These are phyloP conservation scores for Leccinum uliginosum DNA, from an alignment of 768 basidiomycete genomes.

Conservation along the genomic window DNA sequence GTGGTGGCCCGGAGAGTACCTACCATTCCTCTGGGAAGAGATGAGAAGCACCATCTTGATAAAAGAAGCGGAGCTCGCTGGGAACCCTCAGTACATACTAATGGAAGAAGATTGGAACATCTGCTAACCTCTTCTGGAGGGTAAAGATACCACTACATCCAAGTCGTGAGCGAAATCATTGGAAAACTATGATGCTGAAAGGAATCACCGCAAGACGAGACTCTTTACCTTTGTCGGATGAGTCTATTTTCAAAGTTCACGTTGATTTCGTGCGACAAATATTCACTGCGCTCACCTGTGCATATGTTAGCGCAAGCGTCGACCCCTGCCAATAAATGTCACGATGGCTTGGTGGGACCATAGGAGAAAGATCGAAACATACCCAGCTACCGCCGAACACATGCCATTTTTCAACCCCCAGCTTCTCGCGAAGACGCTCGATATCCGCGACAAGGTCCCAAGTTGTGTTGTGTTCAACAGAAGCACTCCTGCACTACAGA, in stretches of 20 bases:
- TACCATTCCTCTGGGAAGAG: constrained; percentile 89
- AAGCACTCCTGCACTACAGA: constrained; percentile 54
- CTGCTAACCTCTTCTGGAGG: constrained; percentile 62
- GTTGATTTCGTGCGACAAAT: neutral
- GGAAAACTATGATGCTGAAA: neutral
- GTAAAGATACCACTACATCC: constrained; percentile 78
- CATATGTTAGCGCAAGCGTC: constrained; percentile 80
- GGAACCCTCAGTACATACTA: neutral
- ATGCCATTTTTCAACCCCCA: constrained; percentile 83
- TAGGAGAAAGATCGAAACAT: constrained; percentile 14
- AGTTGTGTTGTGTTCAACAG: constrained; percentile 83
- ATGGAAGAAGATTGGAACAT: neutral
- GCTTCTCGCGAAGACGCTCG: constrained; percentile 72
- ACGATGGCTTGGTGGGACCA: neutral
- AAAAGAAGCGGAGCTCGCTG: constrained; percentile 87
- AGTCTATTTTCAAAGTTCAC: constrained; percentile 36
- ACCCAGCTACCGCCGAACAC: constrained; percentile 96
- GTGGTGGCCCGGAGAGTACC: constrained; percentile 1
- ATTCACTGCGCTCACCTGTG: constrained; percentile 50
- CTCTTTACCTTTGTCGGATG: constrained; percentile 80
- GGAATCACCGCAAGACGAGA: constrained; percentile 64
- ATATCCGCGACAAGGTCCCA: constrained; percentile 92
- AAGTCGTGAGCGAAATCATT: neutral
- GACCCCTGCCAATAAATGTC: constrained; percentile 53
- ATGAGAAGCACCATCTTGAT: constrained; percentile 79